Evolutionary conservation across 306 rosid species (phyloP).

Genomic region (Glycine latifolia): DNA sequence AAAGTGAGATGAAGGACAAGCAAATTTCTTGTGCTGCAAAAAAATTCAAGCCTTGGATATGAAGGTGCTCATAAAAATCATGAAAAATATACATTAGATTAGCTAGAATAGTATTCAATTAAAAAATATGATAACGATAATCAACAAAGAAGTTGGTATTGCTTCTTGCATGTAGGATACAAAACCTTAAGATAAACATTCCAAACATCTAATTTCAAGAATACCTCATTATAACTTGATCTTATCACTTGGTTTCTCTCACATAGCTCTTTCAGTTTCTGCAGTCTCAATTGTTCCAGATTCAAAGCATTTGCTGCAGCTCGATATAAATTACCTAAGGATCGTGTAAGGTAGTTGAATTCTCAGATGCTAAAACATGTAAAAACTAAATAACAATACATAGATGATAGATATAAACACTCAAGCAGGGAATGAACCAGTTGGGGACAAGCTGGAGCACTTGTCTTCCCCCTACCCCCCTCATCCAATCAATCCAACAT

Average conservation of each 20-base stretch:
- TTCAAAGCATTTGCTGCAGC: slow-evolving; percentile 75
- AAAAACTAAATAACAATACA: neutral
- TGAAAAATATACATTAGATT: slow-evolving; percentile 16
- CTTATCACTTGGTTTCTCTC: slow-evolving; percentile 63
- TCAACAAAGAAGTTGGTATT: slow-evolving; percentile 29
- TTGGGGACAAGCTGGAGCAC: neutral
- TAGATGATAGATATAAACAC: slow-evolving; percentile 31
- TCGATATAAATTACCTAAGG: slow-evolving; percentile 63
- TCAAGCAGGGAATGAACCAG: slow-evolving; percentile 4
- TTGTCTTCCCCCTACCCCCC: neutral
- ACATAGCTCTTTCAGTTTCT: slow-evolving; percentile 64
- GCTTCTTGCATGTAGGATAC: slow-evolving; percentile 27
- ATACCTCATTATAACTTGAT: slow-evolving; percentile 70
- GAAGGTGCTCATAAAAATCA: slow-evolving; percentile 5
- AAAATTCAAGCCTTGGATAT: neutral
- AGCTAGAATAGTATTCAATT: slow-evolving; percentile 23
- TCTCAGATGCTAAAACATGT: slow-evolving; percentile 23
- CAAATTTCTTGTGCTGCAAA: slow-evolving; percentile 26
- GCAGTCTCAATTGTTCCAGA: slow-evolving; percentile 74
- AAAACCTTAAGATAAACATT: slow-evolving; percentile 27
- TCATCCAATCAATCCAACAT: neutral
- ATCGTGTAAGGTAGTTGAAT: slow-evolving; percentile 41
- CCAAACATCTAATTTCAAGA: slow-evolving; percentile 30
- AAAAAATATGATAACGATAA: slow-evolving; percentile 1
- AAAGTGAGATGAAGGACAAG: slow-evolving; percentile 21